Evolutionary conservation across 176 grass and related monocot species (phyloP), one percentile per base, ranked within the genome.

Genomic region (Phragmites australis): DNA sequence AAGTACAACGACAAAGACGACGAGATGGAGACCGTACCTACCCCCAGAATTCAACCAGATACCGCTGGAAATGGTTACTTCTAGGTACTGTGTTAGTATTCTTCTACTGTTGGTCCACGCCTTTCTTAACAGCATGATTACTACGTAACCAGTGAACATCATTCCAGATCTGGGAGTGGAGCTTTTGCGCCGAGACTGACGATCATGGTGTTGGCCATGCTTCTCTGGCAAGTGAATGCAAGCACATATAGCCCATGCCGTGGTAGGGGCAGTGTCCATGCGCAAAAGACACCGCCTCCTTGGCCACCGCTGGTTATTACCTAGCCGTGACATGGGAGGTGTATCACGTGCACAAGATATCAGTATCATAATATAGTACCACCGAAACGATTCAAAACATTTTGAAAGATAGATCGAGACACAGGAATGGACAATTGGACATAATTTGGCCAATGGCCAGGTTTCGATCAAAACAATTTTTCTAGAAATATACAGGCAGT

Each of bases 161-260:
- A 76, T 81, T 81, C 15, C 63, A 60, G 54, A 76, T 80, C 77
- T 70, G 53, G 54, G 45, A 70, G 53, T 14, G 14, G 53, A 66
- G 68, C 67, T 73, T 88, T 49, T 66, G 49, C 6, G 27, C 59
- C 9, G 21, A 12, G 69, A 30, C 22, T 2, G 74, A 54, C 50
- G 25, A 69, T 75, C 32, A 69, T 80, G 69, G 46, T 15, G 79
- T 2, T 37, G 53, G 37, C 61, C 64, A 19, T 10, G 79, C 77
- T 76, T 89, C 70, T 81, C 58, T 70, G 29, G 64, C 72, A 77
- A 85, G 87, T 71, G 82, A 77, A 70, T 77, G 82, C 64, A 81
- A 54, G 29, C 46, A 65, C 82, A 37, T 44, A 5, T 21, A 75
- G 71, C 76, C 77, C 77, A 56, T 81, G 53, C 54, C 53, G 50